Evolutionary conservation across 768 basidiomycete species (phyloP).

Genomic region (Russula brevipes): DNA sequence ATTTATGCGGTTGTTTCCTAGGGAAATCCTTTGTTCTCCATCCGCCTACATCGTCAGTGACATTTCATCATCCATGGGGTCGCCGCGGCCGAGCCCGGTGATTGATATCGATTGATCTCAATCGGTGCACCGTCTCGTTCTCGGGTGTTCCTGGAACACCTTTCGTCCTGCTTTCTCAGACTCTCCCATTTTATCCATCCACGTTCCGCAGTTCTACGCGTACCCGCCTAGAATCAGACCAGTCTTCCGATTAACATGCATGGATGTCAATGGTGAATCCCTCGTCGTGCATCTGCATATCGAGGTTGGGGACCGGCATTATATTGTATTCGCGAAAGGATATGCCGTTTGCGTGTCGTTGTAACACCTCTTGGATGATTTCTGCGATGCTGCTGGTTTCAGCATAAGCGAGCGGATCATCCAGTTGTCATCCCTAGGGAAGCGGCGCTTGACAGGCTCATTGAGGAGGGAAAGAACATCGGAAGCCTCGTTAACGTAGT

Average conservation of each 20-base stretch:
- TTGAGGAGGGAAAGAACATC: slow-evolving; percentile 76
- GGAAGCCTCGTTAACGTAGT: slow-evolving; percentile 79
- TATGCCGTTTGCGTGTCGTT: slow-evolving; percentile 90
- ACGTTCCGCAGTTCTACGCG: slow-evolving; percentile 81
- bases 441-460: slow-evolving; percentile 84
- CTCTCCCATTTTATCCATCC: slow-evolving; percentile 99
- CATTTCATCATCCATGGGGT: no score
- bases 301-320: slow-evolving; percentile 90
- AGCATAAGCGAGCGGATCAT: slow-evolving; percentile 78
- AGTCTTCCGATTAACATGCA: slow-evolving; percentile 85
- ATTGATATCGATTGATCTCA: slow-evolving; percentile 93
- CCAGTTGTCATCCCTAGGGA: slow-evolving; percentile 92
- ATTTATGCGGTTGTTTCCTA: no score
- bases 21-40: no score
- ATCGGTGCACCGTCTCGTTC: slow-evolving; percentile 94
- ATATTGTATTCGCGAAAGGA: slow-evolving; percentile 81
- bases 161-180: slow-evolving; percentile 84
- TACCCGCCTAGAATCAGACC: slow-evolving; percentile 89
- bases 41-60: no score
- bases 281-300: slow-evolving; percentile 89
- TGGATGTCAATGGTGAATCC: slow-evolving; percentile 92
- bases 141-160: slow-evolving; percentile 94
- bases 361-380: slow-evolving; percentile 92
- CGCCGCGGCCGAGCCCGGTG: no score
- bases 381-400: slow-evolving; percentile 85